Percentiles rank a stretch among this genome's conserved stretches.
These are phyloP conservation scores for Fusarium nelsonii DNA, from an alignment of 2,329 filamentous ascomycete genomes.

Conservation along the genomic window DNA sequence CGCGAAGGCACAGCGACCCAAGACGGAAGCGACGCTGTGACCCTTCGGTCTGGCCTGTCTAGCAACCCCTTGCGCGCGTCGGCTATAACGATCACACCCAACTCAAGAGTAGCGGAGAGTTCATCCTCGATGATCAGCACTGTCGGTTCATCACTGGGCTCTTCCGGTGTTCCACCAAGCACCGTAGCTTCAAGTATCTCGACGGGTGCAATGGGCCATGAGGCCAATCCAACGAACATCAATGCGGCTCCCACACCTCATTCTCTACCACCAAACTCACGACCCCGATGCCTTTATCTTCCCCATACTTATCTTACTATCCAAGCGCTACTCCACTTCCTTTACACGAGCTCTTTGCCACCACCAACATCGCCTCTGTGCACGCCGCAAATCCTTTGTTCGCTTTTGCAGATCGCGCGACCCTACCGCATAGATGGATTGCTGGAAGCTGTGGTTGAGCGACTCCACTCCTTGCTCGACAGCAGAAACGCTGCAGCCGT, in stretches of 20 bases:
- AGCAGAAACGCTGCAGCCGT: conserved; percentile 95
- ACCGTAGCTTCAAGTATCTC: conserved; percentile 61
- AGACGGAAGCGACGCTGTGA: conserved; percentile 80
- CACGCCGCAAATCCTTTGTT: conserved; percentile 95
- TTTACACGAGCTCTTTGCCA: conserved; percentile 93
- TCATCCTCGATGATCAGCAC: conserved; percentile 62
- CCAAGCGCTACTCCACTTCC: conserved; percentile 88
- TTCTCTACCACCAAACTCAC: conserved; percentile 69
- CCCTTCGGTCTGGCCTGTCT: conserved; percentile 74
- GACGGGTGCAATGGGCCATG: conserved; percentile 51
- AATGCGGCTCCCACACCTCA: conserved; percentile 70
- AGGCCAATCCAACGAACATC: conserved; percentile 57
- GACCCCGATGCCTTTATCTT: conserved; percentile 89
- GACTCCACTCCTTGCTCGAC: conserved; percentile 89
- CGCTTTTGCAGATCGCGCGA: conserved; percentile 89
- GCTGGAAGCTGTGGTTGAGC: conserved; percentile 90
- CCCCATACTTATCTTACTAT: conserved; percentile 92
- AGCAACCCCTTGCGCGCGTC: conserved; percentile 77
- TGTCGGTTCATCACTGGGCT: conserved; percentile 56
- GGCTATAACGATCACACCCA: conserved; percentile 85
- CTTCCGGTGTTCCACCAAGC: conserved; percentile 56
- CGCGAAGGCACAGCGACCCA: conserved; percentile 81
- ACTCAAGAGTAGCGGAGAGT: conserved; percentile 64
- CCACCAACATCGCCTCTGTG: conserved; percentile 81
- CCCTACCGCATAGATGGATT: conserved; percentile 95